Evolutionary conservation across 768 basidiomycete species (phyloP).

Genomic region (Kwoniella sp.): DNA sequence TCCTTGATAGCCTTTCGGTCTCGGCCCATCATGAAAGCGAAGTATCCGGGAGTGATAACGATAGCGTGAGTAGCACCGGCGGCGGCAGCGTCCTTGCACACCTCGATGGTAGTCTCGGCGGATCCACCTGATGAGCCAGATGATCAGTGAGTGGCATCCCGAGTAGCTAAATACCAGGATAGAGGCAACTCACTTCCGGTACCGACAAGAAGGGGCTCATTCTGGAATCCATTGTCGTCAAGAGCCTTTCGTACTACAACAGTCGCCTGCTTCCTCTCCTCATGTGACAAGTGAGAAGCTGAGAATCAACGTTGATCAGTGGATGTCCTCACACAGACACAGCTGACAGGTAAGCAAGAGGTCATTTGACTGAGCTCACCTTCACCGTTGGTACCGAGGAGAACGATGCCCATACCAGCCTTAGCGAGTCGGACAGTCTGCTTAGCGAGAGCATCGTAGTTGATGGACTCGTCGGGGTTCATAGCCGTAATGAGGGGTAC

Average conservation of each 20-base stretch:
- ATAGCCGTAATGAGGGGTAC: constrained; percentile 71
- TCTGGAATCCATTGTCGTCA: constrained; percentile 69
- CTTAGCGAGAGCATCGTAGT: constrained; percentile 66
- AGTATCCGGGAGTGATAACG: constrained; percentile 60
- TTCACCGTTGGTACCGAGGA: constrained; percentile 59
- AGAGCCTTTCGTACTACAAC: constrained; percentile 69
- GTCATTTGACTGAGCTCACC: constrained; percentile 61
- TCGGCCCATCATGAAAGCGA: constrained; percentile 64
- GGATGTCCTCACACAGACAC: neutral
- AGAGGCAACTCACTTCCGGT: constrained; percentile 66
- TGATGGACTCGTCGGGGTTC: constrained; percentile 69
- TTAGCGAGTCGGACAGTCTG: constrained; percentile 75
- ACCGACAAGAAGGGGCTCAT: constrained; percentile 74
- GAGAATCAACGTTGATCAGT: constrained; percentile 9
- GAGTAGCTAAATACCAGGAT: no score
- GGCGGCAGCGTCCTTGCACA: constrained; percentile 72
- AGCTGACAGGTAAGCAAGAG: neutral
- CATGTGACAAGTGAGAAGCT: constrained; percentile 54
- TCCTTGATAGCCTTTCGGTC: constrained; percentile 52
- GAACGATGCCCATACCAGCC: constrained; percentile 58
- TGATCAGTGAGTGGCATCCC: no score
- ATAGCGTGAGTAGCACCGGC: constrained; percentile 81
- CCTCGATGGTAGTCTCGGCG: constrained; percentile 70
- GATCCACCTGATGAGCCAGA: constrained; percentile 65
- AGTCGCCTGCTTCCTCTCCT: constrained; percentile 56